A percentile compares a stretch with the other conserved stretches of the same genome.
These are phyloP conservation scores for Debaryomyces udenii DNA, from an alignment of 1,139 yeast species.

Conservation along the genomic window DNA sequence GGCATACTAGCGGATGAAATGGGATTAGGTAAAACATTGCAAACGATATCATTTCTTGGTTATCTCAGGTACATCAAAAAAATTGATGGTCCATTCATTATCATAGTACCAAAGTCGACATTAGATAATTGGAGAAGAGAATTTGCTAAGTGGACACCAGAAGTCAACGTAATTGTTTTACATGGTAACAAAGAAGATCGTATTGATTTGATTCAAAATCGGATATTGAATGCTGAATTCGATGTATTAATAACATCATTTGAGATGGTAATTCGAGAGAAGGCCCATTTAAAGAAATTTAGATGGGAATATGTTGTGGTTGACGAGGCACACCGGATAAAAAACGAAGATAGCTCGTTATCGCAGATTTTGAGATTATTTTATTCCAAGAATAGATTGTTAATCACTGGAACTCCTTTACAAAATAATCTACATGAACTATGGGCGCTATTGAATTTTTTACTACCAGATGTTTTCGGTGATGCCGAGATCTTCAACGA, in stretches of 20 bases:
- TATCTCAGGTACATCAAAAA: slow-evolving; percentile 76
- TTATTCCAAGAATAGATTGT: slow-evolving; percentile 77
- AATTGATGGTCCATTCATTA: slow-evolving; percentile 87
- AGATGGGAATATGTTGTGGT: slow-evolving; percentile 94
- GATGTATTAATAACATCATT: slow-evolving; percentile 90
- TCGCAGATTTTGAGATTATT: slow-evolving; percentile 89
- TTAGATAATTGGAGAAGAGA: slow-evolving; percentile 96
- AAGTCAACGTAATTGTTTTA: slow-evolving; percentile 80
- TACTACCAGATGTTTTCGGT: slow-evolving; percentile 92
- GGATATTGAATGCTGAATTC: slow-evolving; percentile 71
- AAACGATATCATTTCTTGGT: slow-evolving; percentile 69
- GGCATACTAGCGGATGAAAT: slow-evolving; percentile 54
- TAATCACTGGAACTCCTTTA: slow-evolving; percentile 95
- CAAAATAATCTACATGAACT: slow-evolving; percentile 94
- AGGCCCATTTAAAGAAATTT: slow-evolving; percentile 73
- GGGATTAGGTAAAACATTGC: slow-evolving; percentile 54
- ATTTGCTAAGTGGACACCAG: slow-evolving; percentile 93
- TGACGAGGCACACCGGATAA: slow-evolving; percentile 96
- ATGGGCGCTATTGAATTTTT: slow-evolving; percentile 91
- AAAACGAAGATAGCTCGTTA: slow-evolving; percentile 87
- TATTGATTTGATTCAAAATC: slow-evolving; percentile 56
- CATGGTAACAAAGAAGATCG: slow-evolving; percentile 89
- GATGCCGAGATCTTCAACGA: slow-evolving; percentile 88
- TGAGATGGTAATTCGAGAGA: slow-evolving; percentile 91
- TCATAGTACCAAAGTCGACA: slow-evolving; percentile 94